These are phyloP conservation scores for Calophaca sinica DNA, from an alignment of 306 rosid genomes.

Conservation along the genomic window DNA sequence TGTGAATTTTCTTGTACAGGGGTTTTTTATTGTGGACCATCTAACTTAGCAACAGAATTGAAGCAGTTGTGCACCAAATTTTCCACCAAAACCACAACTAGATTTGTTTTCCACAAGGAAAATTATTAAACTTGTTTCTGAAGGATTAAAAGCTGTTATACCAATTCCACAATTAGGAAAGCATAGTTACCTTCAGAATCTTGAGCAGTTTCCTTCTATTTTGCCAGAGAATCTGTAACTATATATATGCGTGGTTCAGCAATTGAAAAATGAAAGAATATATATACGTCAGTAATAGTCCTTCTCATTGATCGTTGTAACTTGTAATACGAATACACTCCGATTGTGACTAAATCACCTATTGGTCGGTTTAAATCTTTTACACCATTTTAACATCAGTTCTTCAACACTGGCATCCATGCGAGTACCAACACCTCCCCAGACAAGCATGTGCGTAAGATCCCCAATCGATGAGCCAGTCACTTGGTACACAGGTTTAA, in stretches of 20 bases:
- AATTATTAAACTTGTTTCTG: slow-evolving; percentile 51
- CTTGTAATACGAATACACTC: background rate
- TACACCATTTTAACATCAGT: slow-evolving; percentile 81
- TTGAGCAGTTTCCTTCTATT: slow-evolving; percentile 31
- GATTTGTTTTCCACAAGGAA: slow-evolving; percentile 88
- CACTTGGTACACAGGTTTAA: slow-evolving; percentile 72
- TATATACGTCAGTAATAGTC: slow-evolving; percentile 39
- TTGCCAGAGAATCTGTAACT: slow-evolving; percentile 42
- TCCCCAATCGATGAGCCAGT: slow-evolving; percentile 72
- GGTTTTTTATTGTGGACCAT: slow-evolving; percentile 88
- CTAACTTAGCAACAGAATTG: slow-evolving; percentile 68
- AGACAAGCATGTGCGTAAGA: slow-evolving; percentile 70
- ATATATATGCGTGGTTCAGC: slow-evolving; percentile 34
- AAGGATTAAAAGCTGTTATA: slow-evolving; percentile 24
- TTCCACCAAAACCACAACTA: slow-evolving; percentile 80
- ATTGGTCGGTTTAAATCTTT: slow-evolving; percentile 59
- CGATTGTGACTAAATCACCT: slow-evolving; percentile 19
- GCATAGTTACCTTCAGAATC: slow-evolving; percentile 36
- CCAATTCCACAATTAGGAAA: slow-evolving; percentile 49
- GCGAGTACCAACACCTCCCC: slow-evolving; percentile 93
- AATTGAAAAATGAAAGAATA: slow-evolving; percentile 40
- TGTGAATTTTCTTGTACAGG: slow-evolving; percentile 57
- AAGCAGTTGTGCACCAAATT: slow-evolving; percentile 73
- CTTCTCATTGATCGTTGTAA: slow-evolving; percentile 27
- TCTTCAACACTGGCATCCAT: slow-evolving; percentile 79